These are phyloP conservation scores for Pythium sp. DNA, from an alignment of 352 stramenopile species.

Conservation along the genomic window DNA sequence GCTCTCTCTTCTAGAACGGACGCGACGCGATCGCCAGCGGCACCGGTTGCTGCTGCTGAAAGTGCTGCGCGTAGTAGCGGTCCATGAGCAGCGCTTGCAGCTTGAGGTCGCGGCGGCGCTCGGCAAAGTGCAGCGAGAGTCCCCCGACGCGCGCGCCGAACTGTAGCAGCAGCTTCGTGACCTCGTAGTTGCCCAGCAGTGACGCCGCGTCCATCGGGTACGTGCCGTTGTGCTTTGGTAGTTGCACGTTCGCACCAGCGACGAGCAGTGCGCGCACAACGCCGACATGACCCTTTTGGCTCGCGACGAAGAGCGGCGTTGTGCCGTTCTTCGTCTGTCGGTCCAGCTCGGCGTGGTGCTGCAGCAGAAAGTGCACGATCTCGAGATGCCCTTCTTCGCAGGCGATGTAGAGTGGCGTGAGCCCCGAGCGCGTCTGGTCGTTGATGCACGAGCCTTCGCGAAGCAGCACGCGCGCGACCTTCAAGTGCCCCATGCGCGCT, in stretches of 20 bases:
- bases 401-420: slow-evolving; percentile 82
- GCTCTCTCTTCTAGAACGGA: slow-evolving; percentile 8
- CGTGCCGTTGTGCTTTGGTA: slow-evolving; percentile 74
- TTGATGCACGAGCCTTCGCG: slow-evolving; percentile 51
- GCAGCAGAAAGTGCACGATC: slow-evolving; percentile 62
- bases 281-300: slow-evolving; percentile 58
- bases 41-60: slow-evolving; percentile 6
- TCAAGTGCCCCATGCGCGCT: slow-evolving; percentile 69
- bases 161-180: slow-evolving; percentile 57
- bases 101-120: slow-evolving; percentile 55
- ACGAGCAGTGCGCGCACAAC: slow-evolving; percentile 59
- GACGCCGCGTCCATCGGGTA: slow-evolving; percentile 69
- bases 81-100: slow-evolving; percentile 63
- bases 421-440: slow-evolving; percentile 72
- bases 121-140: slow-evolving; percentile 70
- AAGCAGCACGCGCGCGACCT: slow-evolving; percentile 50
- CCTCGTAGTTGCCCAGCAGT: slow-evolving; percentile 58
- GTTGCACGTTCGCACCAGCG: slow-evolving; percentile 43
- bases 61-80: slow-evolving; percentile 63
- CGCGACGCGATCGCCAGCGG: slow-evolving; percentile 2
- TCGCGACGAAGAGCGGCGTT: slow-evolving; percentile 73
- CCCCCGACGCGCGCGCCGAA: slow-evolving; percentile 65
- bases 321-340: slow-evolving; percentile 57
- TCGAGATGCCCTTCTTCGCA: slow-evolving; percentile 73
- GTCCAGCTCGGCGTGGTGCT: slow-evolving; percentile 29